Evolutionary conservation across 1,284 basidiomycete species (phyloP), one percentile per base, ranked within the genome.

Genomic region (Butyriboletus appendiculatus): DNA sequence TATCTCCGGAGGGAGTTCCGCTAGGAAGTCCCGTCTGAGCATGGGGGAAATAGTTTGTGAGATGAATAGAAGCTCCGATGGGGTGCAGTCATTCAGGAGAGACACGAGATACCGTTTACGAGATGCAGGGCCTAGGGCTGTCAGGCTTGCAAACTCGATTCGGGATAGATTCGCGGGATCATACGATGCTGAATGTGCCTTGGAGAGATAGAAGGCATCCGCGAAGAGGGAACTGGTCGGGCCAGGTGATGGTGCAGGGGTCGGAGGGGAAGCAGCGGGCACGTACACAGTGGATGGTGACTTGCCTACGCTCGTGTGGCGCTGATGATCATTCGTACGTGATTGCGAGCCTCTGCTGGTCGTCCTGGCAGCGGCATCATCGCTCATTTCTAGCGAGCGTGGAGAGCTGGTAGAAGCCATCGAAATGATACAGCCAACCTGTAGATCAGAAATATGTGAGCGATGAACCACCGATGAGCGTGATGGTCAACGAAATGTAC

Each of bases 21-120:
- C 75, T 24, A 98, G 77, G 68, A 96, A 96, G 69, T 98, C 95
- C 7, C 92, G 85, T 66, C 91, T 90, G 61, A 98, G 84, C 32
- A 90, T 81, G 0, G 94, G 92, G 0, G 86, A 79, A 68, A 98
- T 89, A 50, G 77, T 79, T 10, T 80, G 80, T 0, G 90, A 90
- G 52, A 97, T 79, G 67, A 88, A 90, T 15, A 91, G 78, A 14
- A 97, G 85, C 64, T 97, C 93, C 10, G 84, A 76, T 3, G 88
- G 80, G 2, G 83, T 81, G 62, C 92, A 87, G 43, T 85, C 78
- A 40, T 76, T 71, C 9, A 94, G 76, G 39, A 95, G 73, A 2
- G 82, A 71, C 15, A 80, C 67, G 40, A 96, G 81, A 60, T 87
- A 85, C 39, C 79, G 75, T 58, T 81, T 81, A 26, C 90, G 82